Evolutionary conservation across 2,329 filamentous ascomycete genomes (phyloP).

Genomic region (Tolypocladium sp.): DNA sequence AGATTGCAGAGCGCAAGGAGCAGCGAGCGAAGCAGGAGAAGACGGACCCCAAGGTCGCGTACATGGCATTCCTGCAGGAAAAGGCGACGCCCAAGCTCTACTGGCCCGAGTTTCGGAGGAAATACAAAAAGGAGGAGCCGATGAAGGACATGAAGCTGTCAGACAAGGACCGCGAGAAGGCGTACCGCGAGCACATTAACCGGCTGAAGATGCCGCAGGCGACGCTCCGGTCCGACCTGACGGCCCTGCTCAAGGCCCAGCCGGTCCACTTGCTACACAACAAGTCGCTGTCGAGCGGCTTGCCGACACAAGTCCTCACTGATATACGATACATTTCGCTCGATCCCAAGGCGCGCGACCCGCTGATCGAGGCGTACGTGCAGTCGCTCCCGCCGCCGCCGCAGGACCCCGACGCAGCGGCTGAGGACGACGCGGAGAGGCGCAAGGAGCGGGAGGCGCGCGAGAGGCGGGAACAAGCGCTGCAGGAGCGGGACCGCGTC

Average conservation of each 20-base stretch:
- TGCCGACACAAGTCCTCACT: conserved; percentile 53
- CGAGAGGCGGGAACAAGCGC: conserved; percentile 54
- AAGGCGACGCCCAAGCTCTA: conserved; percentile 86
- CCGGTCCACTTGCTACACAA: conserved; percentile 51
- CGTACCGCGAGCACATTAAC: conserved; percentile 66
- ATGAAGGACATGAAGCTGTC: conserved; percentile 67
- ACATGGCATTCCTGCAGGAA: conserved; percentile 70
- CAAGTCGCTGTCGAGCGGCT: conserved; percentile 41
- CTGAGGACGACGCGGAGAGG: conserved; percentile 40
- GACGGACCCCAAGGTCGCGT: conserved; percentile 74
- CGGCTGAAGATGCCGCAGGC: conserved; percentile 57
- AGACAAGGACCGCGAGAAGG: conserved; percentile 72
- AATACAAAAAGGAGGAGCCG: conserved; percentile 70
- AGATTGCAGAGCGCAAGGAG: conserved; percentile 64
- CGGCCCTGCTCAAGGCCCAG: conserved; percentile 52
- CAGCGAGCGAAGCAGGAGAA: conserved; percentile 68
- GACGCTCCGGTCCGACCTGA: conserved; percentile 61
- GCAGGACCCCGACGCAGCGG: conserved; percentile 27
- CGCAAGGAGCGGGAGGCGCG: conserved; percentile 40
- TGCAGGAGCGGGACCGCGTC: conserved; percentile 52
- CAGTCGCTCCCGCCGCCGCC: conserved; percentile 53
- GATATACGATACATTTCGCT: conserved; percentile 66
- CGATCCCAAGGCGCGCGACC: conserved; percentile 49
- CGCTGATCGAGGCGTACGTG: conserved; percentile 58
- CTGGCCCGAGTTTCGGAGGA: conserved; percentile 94